A percentile compares a stretch with the other conserved stretches of the same genome.
Evolutionary conservation across 768 basidiomycete species (phyloP).

Genomic region (Tricholoma sp.): DNA sequence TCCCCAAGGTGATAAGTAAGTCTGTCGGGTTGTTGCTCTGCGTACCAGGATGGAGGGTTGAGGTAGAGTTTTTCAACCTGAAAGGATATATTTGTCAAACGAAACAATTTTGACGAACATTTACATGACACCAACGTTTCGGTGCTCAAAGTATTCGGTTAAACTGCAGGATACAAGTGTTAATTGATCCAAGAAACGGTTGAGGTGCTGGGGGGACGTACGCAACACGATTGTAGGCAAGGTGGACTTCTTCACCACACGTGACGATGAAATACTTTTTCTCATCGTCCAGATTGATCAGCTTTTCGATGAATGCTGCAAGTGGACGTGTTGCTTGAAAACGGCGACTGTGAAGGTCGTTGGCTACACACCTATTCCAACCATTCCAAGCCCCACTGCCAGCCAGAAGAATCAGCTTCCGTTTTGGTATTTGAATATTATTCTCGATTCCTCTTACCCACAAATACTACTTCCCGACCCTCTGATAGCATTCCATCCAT

Average conservation of each 20-base stretch:
- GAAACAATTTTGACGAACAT: not conserved
- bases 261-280: constrained; percentile 50
- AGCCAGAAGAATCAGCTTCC: not conserved
- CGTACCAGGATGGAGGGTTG: constrained; percentile 54
- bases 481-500: not conserved
- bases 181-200: not conserved
- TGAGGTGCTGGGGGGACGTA: constrained; percentile 5
- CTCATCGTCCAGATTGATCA: constrained; percentile 47
- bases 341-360: not conserved
- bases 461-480: constrained; percentile 21
- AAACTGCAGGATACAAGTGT: not conserved
- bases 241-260: constrained; percentile 50
- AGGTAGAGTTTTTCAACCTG: constrained; percentile 55
- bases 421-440: not conserved
- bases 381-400: constrained; percentile 56
- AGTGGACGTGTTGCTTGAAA: not conserved
- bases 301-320: constrained; percentile 63
- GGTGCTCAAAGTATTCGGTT: constrained; percentile 60
- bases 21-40: constrained; percentile 49
- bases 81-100: not conserved
- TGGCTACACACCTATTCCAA: constrained; percentile 43
- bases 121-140: constrained; percentile 16
- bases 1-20: constrained; percentile 51
- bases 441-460: constrained; percentile 15
- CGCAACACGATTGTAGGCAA: constrained; percentile 55